Evolutionary conservation across 1,284 basidiomycete genomes (phyloP).

Genomic region (Cryptococcus sp.): DNA sequence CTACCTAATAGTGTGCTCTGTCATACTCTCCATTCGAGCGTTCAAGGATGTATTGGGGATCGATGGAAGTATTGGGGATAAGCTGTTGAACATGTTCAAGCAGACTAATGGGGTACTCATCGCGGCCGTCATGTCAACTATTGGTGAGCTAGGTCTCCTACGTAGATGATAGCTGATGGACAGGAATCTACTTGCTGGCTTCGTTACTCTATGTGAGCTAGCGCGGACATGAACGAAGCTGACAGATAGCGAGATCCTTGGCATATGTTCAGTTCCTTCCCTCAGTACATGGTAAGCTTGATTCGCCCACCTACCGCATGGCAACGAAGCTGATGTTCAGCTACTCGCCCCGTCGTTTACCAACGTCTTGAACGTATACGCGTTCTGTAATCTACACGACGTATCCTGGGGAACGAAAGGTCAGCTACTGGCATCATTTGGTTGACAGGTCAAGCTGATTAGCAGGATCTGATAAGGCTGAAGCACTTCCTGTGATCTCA

Average conservation of each 20-base stretch:
- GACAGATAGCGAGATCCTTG: slow-evolving; percentile 76
- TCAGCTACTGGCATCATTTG: slow-evolving; percentile 2
- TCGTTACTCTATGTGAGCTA: slow-evolving; percentile 81
- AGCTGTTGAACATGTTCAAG: slow-evolving; percentile 61
- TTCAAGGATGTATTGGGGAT: slow-evolving; percentile 58
- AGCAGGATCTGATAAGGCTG: slow-evolving; percentile 87
- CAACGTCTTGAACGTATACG: slow-evolving; percentile 92
- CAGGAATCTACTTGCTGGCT: slow-evolving; percentile 68
- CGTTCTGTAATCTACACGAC: slow-evolving; percentile 86
- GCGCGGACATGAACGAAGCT: not conserved
- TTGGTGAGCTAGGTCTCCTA: slow-evolving; percentile 53
- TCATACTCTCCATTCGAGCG: slow-evolving; percentile 72
- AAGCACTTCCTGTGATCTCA: slow-evolving; percentile 84
- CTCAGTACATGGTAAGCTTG: slow-evolving; percentile 67
- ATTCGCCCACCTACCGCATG: not conserved
- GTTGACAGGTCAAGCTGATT: slow-evolving; percentile 65
- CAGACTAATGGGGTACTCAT: slow-evolving; percentile 77
- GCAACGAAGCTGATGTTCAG: slow-evolving; percentile 10
- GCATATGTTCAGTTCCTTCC: slow-evolving; percentile 97
- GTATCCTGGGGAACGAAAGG: slow-evolving; percentile 54
- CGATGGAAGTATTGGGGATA: slow-evolving; percentile 47
- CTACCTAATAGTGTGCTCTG: slow-evolving; percentile 78
- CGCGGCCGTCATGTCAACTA: slow-evolving; percentile 82
- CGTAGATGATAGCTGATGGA: not conserved
- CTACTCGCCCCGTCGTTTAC: slow-evolving; percentile 85